Percentiles rank a stretch among this genome's conserved stretches.
These are phyloP conservation scores for Ceratobasidium sp. DNA, from an alignment of 1,284 basidiomycete species.

Conservation along the genomic window DNA sequence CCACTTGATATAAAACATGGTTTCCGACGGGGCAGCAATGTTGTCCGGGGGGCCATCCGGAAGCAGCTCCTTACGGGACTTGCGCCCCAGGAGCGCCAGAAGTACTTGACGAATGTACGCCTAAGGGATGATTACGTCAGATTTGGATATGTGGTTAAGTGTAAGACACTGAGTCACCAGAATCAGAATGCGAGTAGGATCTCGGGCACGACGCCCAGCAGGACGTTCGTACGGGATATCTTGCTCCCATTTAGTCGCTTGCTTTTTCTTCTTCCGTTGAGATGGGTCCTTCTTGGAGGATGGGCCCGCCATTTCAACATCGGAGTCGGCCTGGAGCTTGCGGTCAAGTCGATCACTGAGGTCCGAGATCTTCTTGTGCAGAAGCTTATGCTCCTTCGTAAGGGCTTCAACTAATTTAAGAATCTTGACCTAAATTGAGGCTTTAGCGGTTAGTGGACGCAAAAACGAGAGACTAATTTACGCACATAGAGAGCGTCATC, in stretches of 20 bases:
- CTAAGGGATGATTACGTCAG: neutral
- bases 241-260: neutral
- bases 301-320: neutral
- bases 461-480: too few relatives aligned
- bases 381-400: neutral
- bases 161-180: neutral
- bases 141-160: neutral
- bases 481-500: too few relatives aligned
- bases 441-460: too few relatives aligned
- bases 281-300: neutral
- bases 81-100: neutral
- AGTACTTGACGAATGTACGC: neutral
- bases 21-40: neutral
- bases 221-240: neutral
- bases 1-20: neutral
- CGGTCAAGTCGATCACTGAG: neutral
- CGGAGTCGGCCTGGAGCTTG: neutral
- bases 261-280: neutral
- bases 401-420: neutral
- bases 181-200: neutral
- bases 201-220: neutral
- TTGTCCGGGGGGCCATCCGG: neutral
- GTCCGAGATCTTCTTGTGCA: neutral
- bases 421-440: neutral
- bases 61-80: neutral